These are phyloP conservation scores for Gossypium herbaceum DNA, from an alignment of 345 rosid genomes.

Conservation along the genomic window DNA sequence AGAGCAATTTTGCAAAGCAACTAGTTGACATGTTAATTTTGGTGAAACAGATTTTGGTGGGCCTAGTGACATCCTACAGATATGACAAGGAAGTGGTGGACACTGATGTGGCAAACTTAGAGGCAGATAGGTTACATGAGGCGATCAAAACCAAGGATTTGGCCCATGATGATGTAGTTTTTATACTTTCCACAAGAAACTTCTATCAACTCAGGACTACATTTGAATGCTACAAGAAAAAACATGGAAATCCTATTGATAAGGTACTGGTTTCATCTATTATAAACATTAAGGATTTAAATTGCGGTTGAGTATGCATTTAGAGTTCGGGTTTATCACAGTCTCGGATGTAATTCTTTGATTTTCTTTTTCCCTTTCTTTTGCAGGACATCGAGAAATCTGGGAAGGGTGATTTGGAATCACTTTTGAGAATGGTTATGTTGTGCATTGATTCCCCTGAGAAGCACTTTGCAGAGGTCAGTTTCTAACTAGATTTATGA, in stretches of 20 bases:
- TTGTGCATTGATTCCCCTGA: slow-evolving; percentile 63
- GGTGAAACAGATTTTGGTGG: slow-evolving; percentile 53
- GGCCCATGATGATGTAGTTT: slow-evolving; percentile 56
- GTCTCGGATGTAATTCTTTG: background rate
- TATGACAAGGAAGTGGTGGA: slow-evolving; percentile 60
- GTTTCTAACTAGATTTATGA: background rate
- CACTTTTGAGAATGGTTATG: slow-evolving; percentile 45
- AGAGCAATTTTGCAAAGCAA: background rate
- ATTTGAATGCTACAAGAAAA: slow-evolving; percentile 53
- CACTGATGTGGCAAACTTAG: slow-evolving; percentile 49
- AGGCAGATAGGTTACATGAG: slow-evolving; percentile 56
- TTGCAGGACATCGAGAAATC: slow-evolving; percentile 54
- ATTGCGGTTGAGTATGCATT: background rate
- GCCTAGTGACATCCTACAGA: slow-evolving; percentile 69
- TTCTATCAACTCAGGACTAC: slow-evolving; percentile 68
- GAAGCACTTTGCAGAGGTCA: slow-evolving; percentile 83
- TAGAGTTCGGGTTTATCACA: background rate
- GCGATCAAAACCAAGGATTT: slow-evolving; percentile 54
- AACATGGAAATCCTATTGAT: slow-evolving; percentile 45
- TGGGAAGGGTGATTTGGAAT: slow-evolving; percentile 54
- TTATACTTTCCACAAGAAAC: slow-evolving; percentile 66
- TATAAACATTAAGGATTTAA: background rate
- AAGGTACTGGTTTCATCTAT: slow-evolving; percentile 42
- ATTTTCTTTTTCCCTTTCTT: background rate
- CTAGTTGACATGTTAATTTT: background rate